Evolutionary conservation across 2,329 filamentous ascomycete species (phyloP).

Genomic region (Orbilia javanica): DNA sequence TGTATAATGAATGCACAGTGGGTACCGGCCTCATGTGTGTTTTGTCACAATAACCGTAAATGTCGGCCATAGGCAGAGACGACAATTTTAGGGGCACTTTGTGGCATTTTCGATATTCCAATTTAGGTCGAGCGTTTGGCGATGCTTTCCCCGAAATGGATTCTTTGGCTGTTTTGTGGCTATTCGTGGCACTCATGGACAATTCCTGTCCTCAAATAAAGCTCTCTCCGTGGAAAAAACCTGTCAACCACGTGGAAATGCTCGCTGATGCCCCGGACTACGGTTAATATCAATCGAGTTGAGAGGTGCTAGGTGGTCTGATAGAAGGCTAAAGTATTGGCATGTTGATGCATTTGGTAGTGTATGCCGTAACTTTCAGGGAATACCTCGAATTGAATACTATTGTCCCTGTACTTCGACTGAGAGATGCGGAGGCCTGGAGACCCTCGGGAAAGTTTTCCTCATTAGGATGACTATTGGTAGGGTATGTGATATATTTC

Average conservation of each 20-base stretch:
- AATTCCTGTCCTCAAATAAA: conserved; percentile 1
- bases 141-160: conserved; percentile 7
- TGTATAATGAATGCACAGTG: neutral
- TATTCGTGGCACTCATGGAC: conserved; percentile 38
- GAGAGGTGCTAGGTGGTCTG: too few relatives aligned
- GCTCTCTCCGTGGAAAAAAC: neutral
- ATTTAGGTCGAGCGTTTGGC: conserved; percentile 1
- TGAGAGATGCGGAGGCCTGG: neutral
- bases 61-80: neutral
- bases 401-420: neutral
- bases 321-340: conserved; percentile 25
- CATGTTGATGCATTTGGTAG: neutral
- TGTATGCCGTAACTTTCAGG: conserved; percentile 6
- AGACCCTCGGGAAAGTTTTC: neutral
- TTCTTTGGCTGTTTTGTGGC: conserved; percentile 25
- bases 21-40: neutral
- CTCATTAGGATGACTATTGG: neutral
- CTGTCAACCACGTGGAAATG: conserved; percentile 57
- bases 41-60: neutral
- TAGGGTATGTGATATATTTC: conserved; percentile 6
- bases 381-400: neutral
- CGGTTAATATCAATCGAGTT: conserved; percentile 6
- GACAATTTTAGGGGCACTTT: neutral
- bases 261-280: neutral
- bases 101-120: conserved; percentile 9